Percentiles rank a stretch among this genome's conserved stretches.
Conservation (phyloP, 192 early-diverging fungal species). For the Oehlia diaphana region DNA sequence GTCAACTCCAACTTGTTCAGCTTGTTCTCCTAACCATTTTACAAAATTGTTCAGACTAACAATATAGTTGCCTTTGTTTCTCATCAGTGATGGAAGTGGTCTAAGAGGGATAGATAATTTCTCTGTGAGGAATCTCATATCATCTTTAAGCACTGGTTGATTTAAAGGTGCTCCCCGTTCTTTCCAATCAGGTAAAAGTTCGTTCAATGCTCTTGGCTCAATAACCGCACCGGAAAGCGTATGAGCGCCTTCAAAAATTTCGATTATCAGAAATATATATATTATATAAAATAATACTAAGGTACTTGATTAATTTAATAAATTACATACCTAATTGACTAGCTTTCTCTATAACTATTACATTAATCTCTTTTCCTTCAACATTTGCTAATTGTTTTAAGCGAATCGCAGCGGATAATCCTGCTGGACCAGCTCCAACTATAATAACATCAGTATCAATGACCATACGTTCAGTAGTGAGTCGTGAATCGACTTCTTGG, state of each 20-base stretch:
- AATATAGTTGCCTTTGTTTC: constrained; percentile 97
- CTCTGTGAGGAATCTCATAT: constrained; percentile 82
- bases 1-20: constrained; percentile 94
- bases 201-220: constrained; percentile 88
- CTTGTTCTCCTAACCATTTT: constrained; percentile 95
- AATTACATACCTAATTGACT: constrained; percentile 73
- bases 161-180: constrained; percentile 92
- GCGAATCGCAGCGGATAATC: constrained; percentile 92
- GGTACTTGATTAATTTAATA: neutral
- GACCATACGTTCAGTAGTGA: constrained; percentile 59
- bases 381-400: constrained; percentile 86
- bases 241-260: constrained; percentile 69
- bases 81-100: constrained; percentile 92
- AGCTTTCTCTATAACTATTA: constrained; percentile 93
- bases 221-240: constrained; percentile 94
- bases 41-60: constrained; percentile 92
- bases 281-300: neutral
- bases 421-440: constrained; percentile 93
- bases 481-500: constrained; percentile 50
- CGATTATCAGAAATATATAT: neutral
- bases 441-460: constrained; percentile 97
- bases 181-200: constrained; percentile 98
- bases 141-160: constrained; percentile 80
- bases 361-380: constrained; percentile 82
- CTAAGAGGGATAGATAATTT: constrained; percentile 77